These are phyloP conservation scores for Monilinia aucupariae DNA, from an alignment of 2,329 filamentous ascomycete species.

Conservation along the genomic window DNA sequence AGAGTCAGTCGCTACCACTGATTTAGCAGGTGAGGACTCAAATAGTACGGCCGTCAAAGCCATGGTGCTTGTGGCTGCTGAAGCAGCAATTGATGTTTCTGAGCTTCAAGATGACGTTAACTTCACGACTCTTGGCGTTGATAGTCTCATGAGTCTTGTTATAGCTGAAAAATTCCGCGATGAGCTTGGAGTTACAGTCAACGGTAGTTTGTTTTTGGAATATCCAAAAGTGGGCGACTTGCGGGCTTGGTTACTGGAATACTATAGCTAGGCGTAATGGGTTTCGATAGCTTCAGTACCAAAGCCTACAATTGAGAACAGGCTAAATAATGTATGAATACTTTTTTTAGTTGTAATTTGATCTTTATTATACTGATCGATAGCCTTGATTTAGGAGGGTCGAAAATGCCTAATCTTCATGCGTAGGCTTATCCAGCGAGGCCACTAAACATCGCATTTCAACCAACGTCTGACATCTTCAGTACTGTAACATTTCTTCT, in stretches of 20 bases:
- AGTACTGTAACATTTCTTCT: too few species aligned
- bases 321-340: too few species aligned
- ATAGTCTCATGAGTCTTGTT: background rate
- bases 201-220: conserved; percentile 1
- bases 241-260: background rate
- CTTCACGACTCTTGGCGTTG: background rate
- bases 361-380: too few species aligned
- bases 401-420: too few species aligned
- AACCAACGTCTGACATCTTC: too few species aligned
- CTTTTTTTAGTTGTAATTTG: too few species aligned
- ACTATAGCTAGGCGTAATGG: background rate
- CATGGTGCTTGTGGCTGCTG: background rate
- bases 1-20: background rate
- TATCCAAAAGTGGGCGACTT: background rate
- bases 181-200: background rate
- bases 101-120: background rate
- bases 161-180: background rate
- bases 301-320: too few species aligned
- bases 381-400: too few species aligned
- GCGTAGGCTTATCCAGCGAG: too few species aligned
- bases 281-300: background rate
- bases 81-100: background rate
- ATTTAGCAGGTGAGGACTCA: background rate
- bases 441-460: too few species aligned
- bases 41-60: background rate